A percentile compares a stretch with the other conserved stretches of the same genome.
phyloP scores from a whole-genome alignment of 179 eudicot species.

The Sideroxylon spinosum region DNA sequence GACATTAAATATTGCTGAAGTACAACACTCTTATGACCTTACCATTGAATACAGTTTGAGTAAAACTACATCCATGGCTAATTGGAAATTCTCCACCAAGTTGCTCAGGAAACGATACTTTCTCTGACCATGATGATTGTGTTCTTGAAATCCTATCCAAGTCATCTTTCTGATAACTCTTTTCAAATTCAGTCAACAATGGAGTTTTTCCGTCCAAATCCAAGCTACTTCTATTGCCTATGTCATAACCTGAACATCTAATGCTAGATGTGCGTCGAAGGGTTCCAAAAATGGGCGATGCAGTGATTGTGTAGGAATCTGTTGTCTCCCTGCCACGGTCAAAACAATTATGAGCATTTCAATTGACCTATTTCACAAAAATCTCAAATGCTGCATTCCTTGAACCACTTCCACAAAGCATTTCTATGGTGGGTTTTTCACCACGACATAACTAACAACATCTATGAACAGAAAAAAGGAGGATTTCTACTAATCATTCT shows the following conservation, averaged over 20 bases:
- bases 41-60: slow-evolving; percentile 86
- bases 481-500: too few species aligned
- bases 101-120: slow-evolving; percentile 37
- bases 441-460: too few species aligned
- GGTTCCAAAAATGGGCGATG: slow-evolving; percentile 60
- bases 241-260: slow-evolving; percentile 20
- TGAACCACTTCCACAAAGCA: too few species aligned
- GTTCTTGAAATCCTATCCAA: slow-evolving; percentile 33
- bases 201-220: slow-evolving; percentile 42
- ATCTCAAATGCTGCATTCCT: too few species aligned
- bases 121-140: slow-evolving; percentile 40
- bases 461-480: too few species aligned
- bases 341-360: slow-evolving; percentile 14
- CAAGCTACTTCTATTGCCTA: slow-evolving; percentile 34
- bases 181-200: slow-evolving; percentile 55
- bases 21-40: slow-evolving; percentile 10
- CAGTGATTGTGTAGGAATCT: slow-evolving; percentile 62
- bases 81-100: slow-evolving; percentile 58
- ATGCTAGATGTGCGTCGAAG: slow-evolving; percentile 36
- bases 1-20: too few species aligned
- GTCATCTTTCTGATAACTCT: slow-evolving; percentile 32
- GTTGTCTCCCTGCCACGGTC: slow-evolving; percentile 57
- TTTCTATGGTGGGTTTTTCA: too few species aligned
- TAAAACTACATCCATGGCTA: slow-evolving; percentile 63
- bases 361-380: not conserved